phyloP scores from a whole-genome alignment of 768 basidiomycete genomes.

The Pleurotus salmoneostramineus region DNA sequence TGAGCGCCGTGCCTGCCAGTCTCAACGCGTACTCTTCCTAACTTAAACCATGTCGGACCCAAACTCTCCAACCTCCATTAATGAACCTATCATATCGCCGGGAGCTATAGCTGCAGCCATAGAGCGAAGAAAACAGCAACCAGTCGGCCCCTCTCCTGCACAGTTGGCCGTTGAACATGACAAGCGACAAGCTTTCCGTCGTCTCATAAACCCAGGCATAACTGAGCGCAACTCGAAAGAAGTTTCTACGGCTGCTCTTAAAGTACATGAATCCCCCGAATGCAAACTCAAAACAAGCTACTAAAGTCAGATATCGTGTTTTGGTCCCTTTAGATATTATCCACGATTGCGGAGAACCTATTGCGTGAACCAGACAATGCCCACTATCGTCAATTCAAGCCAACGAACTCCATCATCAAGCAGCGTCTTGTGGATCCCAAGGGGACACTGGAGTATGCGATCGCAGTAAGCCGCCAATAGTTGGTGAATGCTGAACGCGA shows the following conservation, averaged over 20 bases:
- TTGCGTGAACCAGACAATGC: slow-evolving; percentile 67
- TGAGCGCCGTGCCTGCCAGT: too few relatives aligned
- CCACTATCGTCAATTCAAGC: slow-evolving; percentile 74
- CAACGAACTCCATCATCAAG: slow-evolving; percentile 68
- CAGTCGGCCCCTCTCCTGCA: slow-evolving; percentile 29
- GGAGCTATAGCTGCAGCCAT: slow-evolving; percentile 40
- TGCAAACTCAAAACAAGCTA: background rate
- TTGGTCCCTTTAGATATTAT: slow-evolving; percentile 46
- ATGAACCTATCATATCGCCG: slow-evolving; percentile 18
- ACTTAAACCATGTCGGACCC: background rate
- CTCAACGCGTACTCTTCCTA: background rate
- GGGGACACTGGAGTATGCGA: slow-evolving; percentile 77
- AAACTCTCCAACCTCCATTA: background rate
- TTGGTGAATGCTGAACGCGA: background rate
- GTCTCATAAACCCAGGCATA: slow-evolving; percentile 79
- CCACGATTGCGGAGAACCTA: slow-evolving; percentile 70
- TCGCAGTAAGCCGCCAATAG: slow-evolving; percentile 50
- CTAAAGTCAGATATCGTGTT: slow-evolving; percentile 14
- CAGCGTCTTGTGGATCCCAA: slow-evolving; percentile 63
- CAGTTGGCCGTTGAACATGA: slow-evolving; percentile 54
- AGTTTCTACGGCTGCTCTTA: slow-evolving; percentile 56
- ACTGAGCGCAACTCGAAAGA: slow-evolving; percentile 63
- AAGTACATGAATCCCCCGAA: slow-evolving; percentile 35
- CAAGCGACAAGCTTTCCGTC: slow-evolving; percentile 65
- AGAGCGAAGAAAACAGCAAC: slow-evolving; percentile 34